Percentiles rank a stretch among this genome's conserved stretches.
These are phyloP conservation scores for Gnomoniopsis smithogilvyi DNA, from an alignment of 2,329 filamentous ascomycete species.

Conservation along the genomic window DNA sequence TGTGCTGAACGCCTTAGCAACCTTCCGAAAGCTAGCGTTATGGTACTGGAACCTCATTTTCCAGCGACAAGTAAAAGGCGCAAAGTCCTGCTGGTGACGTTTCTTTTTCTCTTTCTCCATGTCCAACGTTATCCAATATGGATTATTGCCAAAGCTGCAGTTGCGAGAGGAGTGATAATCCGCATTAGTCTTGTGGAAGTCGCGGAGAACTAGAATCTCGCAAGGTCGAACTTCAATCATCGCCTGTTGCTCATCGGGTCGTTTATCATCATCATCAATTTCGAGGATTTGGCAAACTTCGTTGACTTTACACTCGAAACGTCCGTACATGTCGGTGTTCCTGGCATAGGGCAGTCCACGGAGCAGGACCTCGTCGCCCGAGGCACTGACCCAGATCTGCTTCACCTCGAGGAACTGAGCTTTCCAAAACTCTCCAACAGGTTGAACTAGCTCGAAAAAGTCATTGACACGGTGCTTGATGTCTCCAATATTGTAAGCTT, in stretches of 20 bases:
- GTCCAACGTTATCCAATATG: not conserved
- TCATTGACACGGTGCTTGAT: not conserved
- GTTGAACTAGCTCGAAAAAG: constrained; percentile 5
- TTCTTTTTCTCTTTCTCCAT: constrained; percentile 19
- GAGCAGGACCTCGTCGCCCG: constrained; percentile 32
- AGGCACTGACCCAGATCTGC: constrained; percentile 28
- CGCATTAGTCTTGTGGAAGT: constrained; percentile 53
- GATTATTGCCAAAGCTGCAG: constrained; percentile 23
- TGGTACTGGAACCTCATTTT: constrained; percentile 34
- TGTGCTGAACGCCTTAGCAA: constrained; percentile 29
- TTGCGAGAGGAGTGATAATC: constrained; percentile 32
- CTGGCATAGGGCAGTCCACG: constrained; percentile 37
- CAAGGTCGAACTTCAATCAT: constrained; percentile 38
- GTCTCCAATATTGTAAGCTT: not conserved
- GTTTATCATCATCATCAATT: constrained; percentile 32
- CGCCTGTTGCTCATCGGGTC: constrained; percentile 31
- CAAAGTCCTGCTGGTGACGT: constrained; percentile 21
- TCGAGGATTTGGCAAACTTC: constrained; percentile 43
- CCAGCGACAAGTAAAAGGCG: constrained; percentile 51
- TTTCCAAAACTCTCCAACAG: not conserved
- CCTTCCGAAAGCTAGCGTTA: constrained; percentile 20
- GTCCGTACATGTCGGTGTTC: constrained; percentile 30
- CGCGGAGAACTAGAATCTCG: constrained; percentile 37
- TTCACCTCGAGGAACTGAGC: constrained; percentile 40
- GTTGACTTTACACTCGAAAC: constrained; percentile 37